Conservation (phyloP, 2,329 filamentous ascomycete genomes). For the Aphanocladium album region DNA sequence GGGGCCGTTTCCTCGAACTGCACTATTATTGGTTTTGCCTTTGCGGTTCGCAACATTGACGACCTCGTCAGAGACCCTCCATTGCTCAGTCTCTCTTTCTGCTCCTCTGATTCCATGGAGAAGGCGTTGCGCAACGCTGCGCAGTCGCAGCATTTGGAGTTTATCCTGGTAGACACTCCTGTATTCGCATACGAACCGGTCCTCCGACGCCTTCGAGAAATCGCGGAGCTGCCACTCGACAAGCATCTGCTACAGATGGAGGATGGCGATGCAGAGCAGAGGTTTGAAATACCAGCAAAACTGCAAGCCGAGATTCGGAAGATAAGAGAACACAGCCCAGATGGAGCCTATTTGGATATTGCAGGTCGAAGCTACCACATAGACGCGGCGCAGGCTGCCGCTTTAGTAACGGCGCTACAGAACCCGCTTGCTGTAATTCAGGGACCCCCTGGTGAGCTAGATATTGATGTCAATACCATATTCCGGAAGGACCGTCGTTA, state of each 20-base stretch:
- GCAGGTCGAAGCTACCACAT: conserved; percentile 14
- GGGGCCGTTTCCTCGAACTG: conserved; percentile 52
- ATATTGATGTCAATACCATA: not conserved
- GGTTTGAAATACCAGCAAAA: not conserved
- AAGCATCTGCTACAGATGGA: conserved; percentile 41
- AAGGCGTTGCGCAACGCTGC: conserved; percentile 42
- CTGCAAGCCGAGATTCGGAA: conserved; percentile 9
- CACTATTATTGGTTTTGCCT: conserved; percentile 55
- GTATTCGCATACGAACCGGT: conserved; percentile 67
- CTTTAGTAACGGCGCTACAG: conserved; percentile 49
- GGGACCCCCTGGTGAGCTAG: conserved; percentile 59
- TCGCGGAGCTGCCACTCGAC: conserved; percentile 51
- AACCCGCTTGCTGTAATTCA: conserved; percentile 59
- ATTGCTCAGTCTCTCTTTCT: conserved; percentile 46
- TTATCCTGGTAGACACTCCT: conserved; percentile 58
- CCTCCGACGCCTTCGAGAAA: conserved; percentile 52
- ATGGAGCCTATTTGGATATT: not conserved
- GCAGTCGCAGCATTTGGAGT: conserved; percentile 30
- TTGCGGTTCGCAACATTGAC: conserved; percentile 46
- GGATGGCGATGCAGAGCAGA: conserved; percentile 10
- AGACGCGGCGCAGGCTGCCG: conserved; percentile 36
- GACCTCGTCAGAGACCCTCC: conserved; percentile 40
- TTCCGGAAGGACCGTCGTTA: not conserved
- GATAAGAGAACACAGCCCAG: not conserved
- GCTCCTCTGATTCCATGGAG: conserved; percentile 38